Evolutionary conservation across 208 protist species (phyloP).

Genomic region (Wallacemonas collosoma): DNA sequence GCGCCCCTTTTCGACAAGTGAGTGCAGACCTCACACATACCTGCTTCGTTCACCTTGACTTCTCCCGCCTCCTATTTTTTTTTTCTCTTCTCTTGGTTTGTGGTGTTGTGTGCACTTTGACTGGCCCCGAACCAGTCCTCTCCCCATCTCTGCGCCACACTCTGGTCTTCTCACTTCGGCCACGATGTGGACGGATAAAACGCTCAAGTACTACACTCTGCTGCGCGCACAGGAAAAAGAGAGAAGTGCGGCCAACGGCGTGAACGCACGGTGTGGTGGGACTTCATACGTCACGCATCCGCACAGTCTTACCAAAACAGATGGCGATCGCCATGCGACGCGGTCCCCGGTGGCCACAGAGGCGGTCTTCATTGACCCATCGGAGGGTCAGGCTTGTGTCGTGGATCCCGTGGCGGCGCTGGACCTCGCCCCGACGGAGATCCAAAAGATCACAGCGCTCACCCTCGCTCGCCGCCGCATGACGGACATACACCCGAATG

Average conservation of each 20-base stretch:
- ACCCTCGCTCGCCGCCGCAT: conserved; percentile 47
- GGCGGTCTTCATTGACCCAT: conserved; percentile 36
- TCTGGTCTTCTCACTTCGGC: background rate
- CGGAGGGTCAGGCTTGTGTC: conserved; percentile 29
- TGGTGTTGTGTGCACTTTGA: background rate
- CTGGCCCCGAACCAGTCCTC: background rate
- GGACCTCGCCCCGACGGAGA: conserved; percentile 34
- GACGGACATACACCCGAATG: conserved; percentile 61
- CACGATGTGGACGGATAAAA: conserved; percentile 21
- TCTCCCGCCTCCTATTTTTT: background rate
- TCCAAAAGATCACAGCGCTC: conserved; percentile 44
- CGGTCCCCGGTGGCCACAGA: background rate
- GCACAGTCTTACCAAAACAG: background rate
- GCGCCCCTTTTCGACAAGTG: too few species aligned
- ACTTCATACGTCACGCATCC: background rate
- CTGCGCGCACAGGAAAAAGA: conserved; percentile 21
- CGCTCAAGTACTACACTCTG: conserved; percentile 19
- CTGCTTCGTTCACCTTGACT: background rate
- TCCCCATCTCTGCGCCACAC: background rate
- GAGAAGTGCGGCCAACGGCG: background rate
- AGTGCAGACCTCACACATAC: background rate
- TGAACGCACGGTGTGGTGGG: background rate
- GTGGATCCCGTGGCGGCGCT: conserved; percentile 65
- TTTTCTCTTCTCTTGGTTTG: background rate
- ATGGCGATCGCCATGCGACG: background rate